phyloP scores from a whole-genome alignment of 441 rosid species.

The Adansonia rubrostipa region DNA sequence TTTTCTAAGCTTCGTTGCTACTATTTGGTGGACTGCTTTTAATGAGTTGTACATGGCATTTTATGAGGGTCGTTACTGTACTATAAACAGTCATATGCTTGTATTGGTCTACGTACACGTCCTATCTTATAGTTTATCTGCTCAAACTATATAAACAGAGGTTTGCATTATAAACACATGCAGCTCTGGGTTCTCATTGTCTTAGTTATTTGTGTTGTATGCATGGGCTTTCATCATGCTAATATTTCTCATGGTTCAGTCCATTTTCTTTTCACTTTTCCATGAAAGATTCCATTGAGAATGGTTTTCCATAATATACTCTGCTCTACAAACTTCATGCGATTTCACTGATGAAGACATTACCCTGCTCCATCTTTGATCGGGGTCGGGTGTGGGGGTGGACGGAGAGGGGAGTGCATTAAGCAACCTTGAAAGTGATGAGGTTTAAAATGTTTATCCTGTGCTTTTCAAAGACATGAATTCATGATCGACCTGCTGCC shows the following conservation, averaged over 20 bases:
- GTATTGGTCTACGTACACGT: not conserved
- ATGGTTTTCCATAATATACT: not conserved
- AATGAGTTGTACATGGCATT: conserved; percentile 1
- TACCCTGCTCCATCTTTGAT: too few species aligned
- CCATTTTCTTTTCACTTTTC: not conserved
- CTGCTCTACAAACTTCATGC: not conserved
- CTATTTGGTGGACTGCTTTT: conserved; percentile 6
- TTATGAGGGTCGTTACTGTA: conserved; percentile 4
- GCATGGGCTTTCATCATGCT: not conserved
- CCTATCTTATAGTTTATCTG: not conserved
- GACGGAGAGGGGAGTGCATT: too few species aligned
- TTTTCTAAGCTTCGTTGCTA: conserved; percentile 8
- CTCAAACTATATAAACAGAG: conserved; percentile 18
- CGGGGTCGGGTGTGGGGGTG: too few species aligned
- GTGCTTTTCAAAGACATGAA: not conserved
- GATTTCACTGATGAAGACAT: not conserved
- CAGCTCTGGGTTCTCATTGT: not conserved
- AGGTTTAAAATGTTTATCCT: not conserved
- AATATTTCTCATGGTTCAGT: not conserved
- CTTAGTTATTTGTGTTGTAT: not conserved
- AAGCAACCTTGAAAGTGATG: not conserved
- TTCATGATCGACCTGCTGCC: not conserved
- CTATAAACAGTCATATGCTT: not conserved
- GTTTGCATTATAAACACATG: conserved; percentile 11
- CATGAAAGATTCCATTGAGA: not conserved